A percentile compares a stretch with the other conserved stretches of the same genome.
Conservation (phyloP, 495 filamentous ascomycete species). For the Corynascus novoguineensis region DNA sequence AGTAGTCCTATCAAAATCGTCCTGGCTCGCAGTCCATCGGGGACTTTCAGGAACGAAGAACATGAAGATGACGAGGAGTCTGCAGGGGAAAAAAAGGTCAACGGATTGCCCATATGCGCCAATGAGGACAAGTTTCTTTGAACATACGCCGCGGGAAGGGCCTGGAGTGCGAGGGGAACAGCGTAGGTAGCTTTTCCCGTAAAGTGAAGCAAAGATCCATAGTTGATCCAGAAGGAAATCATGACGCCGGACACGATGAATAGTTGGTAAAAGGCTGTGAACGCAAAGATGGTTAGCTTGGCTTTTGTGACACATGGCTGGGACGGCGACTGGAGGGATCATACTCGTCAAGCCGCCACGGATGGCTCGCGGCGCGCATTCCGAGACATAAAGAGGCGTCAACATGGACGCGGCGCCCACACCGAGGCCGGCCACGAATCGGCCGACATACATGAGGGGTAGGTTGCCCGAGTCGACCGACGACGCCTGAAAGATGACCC, state of each 20-base stretch:
- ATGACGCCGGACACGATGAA: constrained; percentile 60
- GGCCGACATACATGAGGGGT: constrained; percentile 57
- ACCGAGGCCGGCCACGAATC: constrained; percentile 61
- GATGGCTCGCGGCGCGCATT: constrained; percentile 67
- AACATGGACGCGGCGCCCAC: constrained; percentile 62
- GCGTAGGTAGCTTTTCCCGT: constrained; percentile 34
- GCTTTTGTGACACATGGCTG: too few species aligned
- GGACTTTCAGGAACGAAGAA: constrained; percentile 31
- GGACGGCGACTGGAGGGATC: too few species aligned
- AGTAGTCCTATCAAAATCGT: constrained; percentile 54
- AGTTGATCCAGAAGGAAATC: constrained; percentile 63
- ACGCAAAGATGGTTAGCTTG: too few species aligned
- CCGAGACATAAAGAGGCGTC: constrained; percentile 53
- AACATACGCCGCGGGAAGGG: constrained; percentile 48
- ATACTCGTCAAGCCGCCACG: constrained; percentile 60
- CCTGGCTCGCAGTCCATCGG: constrained; percentile 54
- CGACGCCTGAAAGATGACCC: constrained; percentile 38
- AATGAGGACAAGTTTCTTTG: neutral
- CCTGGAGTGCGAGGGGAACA: constrained; percentile 57
- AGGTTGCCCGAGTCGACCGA: constrained; percentile 35
- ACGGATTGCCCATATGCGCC: too few species aligned
- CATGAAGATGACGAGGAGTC: constrained; percentile 12
- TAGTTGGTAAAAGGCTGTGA: constrained; percentile 56
- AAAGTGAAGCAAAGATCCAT: constrained; percentile 43
- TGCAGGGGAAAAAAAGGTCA: neutral